Conservation (phyloP, 345 rosid species). For the Murraya paniculata region DNA sequence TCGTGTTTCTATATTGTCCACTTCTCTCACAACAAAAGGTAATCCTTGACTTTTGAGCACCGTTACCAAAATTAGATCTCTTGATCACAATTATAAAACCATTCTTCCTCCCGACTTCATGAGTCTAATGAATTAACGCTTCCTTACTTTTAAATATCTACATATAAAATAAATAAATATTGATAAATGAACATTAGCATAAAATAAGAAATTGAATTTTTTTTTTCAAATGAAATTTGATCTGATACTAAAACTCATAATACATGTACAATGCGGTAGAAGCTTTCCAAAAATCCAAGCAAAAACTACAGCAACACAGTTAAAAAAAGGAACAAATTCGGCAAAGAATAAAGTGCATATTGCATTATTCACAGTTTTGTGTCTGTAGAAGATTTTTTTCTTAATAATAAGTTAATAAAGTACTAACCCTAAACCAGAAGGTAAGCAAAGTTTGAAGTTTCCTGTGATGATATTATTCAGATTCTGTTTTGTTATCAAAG, state of each 20-base stretch:
- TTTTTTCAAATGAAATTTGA: not conserved
- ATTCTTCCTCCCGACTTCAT: not conserved
- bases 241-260: not conserved
- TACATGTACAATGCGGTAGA: conserved; percentile 3
- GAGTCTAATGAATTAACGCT: not conserved
- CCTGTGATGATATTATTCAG: too few species aligned
- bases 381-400: not conserved
- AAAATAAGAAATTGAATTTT: too few species aligned
- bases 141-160: not conserved
- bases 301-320: not conserved
- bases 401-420: not conserved
- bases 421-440: too few species aligned
- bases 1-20: not conserved
- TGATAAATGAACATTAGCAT: not conserved
- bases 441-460: too few species aligned
- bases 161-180: not conserved
- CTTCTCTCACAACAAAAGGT: not conserved
- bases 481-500: too few species aligned
- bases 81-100: not conserved
- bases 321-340: not conserved
- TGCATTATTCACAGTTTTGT: not conserved
- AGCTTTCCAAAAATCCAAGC: not conserved
- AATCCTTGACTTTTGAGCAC: not conserved
- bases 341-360: not conserved
- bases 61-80: not conserved